Evolutionary conservation across 2,329 filamentous ascomycete species (phyloP).

Genomic region (Tympanopsis confertula): DNA sequence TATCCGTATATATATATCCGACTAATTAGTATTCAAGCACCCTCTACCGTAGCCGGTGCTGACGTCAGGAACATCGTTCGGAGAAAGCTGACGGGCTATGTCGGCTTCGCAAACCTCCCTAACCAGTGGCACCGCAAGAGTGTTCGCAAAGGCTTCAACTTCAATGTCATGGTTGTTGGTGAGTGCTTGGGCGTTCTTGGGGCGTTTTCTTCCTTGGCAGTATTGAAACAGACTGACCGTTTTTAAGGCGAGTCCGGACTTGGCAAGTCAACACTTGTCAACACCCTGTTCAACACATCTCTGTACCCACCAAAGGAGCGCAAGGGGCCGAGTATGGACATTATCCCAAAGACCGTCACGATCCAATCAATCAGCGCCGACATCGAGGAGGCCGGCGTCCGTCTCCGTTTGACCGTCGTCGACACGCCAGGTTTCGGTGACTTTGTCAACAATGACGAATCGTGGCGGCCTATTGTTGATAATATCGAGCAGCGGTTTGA

Average conservation of each 20-base stretch:
- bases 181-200: conserved; percentile 28
- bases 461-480: conserved; percentile 96
- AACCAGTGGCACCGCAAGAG: conserved; percentile 99
- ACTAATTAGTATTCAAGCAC: not conserved
- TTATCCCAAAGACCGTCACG: conserved; percentile 93
- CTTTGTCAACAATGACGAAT: conserved; percentile 99
- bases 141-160: conserved; percentile 99
- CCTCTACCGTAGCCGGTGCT: conserved; percentile 30
- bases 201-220: not conserved
- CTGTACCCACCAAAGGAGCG: conserved; percentile 97
- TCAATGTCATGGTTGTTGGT: conserved; percentile 99
- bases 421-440: conserved; percentile 97
- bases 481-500: conserved; percentile 99
- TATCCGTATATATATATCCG: not conserved
- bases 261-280: conserved; percentile 97
- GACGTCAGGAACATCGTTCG: conserved; percentile 92
- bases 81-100: conserved; percentile 95
- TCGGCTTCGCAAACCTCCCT: conserved; percentile 95
- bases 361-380: conserved; percentile 92
- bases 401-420: conserved; percentile 88
- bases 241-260: conserved; percentile 86
- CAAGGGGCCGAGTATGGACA: conserved; percentile 92
- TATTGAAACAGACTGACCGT: conserved; percentile 5
- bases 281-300: conserved; percentile 98
- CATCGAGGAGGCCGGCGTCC: conserved; percentile 96